These are phyloP conservation scores for Plectosphaerella sp. DNA, from an alignment of 2,329 filamentous ascomycete genomes.

Conservation along the genomic window DNA sequence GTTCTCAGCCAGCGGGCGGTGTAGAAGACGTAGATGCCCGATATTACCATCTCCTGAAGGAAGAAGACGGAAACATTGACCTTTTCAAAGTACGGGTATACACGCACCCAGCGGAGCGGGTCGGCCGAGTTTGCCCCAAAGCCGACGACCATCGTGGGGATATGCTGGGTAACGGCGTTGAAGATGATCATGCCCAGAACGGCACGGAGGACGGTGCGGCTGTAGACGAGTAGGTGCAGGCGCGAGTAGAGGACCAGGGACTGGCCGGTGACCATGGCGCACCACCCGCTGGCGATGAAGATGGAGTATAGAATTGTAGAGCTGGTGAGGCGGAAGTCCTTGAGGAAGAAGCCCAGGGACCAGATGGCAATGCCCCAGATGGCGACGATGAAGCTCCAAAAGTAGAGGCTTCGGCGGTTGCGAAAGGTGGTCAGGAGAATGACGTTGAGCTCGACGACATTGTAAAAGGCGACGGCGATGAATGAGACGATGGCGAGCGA, in stretches of 20 bases:
- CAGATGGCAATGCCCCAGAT: conserved; percentile 29
- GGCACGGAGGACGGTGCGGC: conserved; percentile 33
- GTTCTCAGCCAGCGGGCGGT: conserved; percentile 19
- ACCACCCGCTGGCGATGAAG: conserved; percentile 9
- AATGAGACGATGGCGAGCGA: conserved; percentile 17
- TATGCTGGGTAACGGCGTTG: conserved; percentile 46
- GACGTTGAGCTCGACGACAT: conserved; percentile 27
- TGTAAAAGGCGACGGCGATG: conserved; percentile 25
- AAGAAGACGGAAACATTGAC: conserved; percentile 52
- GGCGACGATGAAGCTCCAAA: conserved; percentile 30
- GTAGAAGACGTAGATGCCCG: conserved; percentile 46
- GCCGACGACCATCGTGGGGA: conserved; percentile 48
- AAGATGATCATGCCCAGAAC: conserved; percentile 53
- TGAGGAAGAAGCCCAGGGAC: conserved; percentile 37
- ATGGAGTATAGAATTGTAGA: conserved; percentile 16
- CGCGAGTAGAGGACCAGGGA: conserved; percentile 58
- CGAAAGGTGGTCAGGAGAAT: conserved; percentile 31
- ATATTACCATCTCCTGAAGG: conserved; percentile 49
- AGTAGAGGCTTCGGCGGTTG: conserved; percentile 28
- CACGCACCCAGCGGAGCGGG: conserved; percentile 28
- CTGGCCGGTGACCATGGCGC: conserved; percentile 54
- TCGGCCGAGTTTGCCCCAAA: conserved; percentile 33
- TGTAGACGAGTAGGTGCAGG: conserved; percentile 39
- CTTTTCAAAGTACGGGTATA: conserved; percentile 44
- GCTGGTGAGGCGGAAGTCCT: not conserved